Percentiles rank a stretch among this genome's conserved stretches.
phyloP scores from a whole-genome alignment of 306 rosid genomes.

The Trifolium dubium region DNA sequence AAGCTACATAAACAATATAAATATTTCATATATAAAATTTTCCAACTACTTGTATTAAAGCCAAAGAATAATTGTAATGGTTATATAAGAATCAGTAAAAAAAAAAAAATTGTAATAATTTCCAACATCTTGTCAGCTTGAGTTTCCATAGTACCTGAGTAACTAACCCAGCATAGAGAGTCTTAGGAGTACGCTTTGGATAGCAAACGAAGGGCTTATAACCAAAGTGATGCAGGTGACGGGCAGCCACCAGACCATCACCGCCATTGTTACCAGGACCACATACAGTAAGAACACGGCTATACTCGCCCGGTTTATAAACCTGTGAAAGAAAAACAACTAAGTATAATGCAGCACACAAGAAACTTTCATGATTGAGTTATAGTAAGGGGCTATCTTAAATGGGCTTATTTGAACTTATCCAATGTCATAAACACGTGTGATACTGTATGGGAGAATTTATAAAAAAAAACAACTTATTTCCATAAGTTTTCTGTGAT shows the following conservation, averaged over 20 bases:
- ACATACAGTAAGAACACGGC: slow-evolving; percentile 77
- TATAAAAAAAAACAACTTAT: background rate
- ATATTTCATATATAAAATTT: slow-evolving; percentile 45
- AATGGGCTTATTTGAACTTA: background rate
- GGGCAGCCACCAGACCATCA: slow-evolving; percentile 96
- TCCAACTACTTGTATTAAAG: slow-evolving; percentile 14
- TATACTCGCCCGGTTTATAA: slow-evolving; percentile 68
- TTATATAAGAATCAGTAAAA: background rate
- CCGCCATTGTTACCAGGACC: slow-evolving; percentile 99
- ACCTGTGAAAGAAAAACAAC: slow-evolving; percentile 55
- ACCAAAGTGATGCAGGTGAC: slow-evolving; percentile 90
- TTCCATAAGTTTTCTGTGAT: no score
- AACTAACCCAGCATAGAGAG: slow-evolving; percentile 86
- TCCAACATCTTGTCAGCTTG: slow-evolving; percentile 20
- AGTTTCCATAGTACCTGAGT: slow-evolving; percentile 67
- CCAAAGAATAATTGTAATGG: slow-evolving; percentile 15
- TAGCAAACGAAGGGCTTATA: slow-evolving; percentile 78
- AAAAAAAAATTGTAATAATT: no score
- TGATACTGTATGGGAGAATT: background rate
- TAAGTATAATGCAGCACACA: slow-evolving; percentile 23
- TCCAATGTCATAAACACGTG: background rate
- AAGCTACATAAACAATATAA: slow-evolving; percentile 62
- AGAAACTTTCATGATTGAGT: background rate
- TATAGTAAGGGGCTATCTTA: background rate
- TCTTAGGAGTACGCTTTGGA: slow-evolving; percentile 84